Conservation (phyloP, 2,329 filamentous ascomycete genomes). For the Myriosclerotinia scirpicola region DNA sequence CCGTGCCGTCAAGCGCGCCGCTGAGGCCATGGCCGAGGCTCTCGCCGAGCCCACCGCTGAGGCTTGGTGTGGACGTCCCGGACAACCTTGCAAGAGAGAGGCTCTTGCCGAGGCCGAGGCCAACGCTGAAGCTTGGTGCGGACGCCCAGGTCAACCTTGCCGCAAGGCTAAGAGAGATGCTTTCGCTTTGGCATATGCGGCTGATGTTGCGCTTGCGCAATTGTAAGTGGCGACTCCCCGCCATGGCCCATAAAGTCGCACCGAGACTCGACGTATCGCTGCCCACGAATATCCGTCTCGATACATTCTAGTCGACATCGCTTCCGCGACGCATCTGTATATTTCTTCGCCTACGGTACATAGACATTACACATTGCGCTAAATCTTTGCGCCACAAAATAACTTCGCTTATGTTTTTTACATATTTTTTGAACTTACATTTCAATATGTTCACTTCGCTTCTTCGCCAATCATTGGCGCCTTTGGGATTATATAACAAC, state of each 20-base stretch:
- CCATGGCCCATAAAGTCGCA: background rate
- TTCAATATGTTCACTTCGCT: background rate
- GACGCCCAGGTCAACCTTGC: constrained; percentile 28
- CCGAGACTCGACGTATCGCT: background rate
- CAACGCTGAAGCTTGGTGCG: constrained; percentile 29
- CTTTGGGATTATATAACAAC: background rate
- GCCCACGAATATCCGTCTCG: constrained; percentile 1
- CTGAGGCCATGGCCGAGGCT: constrained; percentile 17
- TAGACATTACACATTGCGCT: background rate
- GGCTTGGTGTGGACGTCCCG: constrained; percentile 29
- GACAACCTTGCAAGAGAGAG: constrained; percentile 31
- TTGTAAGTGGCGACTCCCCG: constrained; percentile 11
- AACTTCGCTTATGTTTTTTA: background rate
- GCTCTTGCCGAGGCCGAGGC: constrained; percentile 26
- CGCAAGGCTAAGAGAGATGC: constrained; percentile 30
- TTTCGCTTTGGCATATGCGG: constrained; percentile 27
- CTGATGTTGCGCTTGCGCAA: constrained; percentile 24
- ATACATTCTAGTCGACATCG: background rate
- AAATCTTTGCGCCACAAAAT: background rate
- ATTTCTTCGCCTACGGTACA: background rate
- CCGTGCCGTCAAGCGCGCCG: constrained; percentile 19
- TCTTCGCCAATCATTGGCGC: background rate
- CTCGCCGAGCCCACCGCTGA: constrained; percentile 29
- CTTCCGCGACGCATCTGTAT: background rate
- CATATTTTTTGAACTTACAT: background rate